Base-by-base conservation (phyloP, 306 rosid genomes). In the Leucaena leucocephala region DNA sequence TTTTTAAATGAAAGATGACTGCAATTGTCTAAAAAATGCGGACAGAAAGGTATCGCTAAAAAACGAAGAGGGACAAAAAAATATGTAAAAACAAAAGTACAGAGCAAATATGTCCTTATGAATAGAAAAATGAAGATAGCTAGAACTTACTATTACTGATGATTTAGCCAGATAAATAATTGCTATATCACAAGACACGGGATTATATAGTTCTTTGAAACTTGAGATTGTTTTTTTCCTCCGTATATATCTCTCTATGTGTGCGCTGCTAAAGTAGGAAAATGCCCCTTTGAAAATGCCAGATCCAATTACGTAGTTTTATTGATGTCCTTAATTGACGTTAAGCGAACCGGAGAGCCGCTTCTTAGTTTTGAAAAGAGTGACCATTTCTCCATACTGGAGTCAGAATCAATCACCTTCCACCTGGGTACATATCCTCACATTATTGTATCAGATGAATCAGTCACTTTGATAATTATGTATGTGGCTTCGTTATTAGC, bases 341-440 rank as follows among this genome's bases (percentile, higher is more conserved):
- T 88, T 76, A 94, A 76, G 21, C 36, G 80, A 9, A 94, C 80
- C 0, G 97, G 98, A 70, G 90, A 94, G 2, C 98, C 97, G 16
- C 88, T 91, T 78, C 70, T 89, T 57, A 94, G 76, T 81, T 82
- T 92, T 7, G 95, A 82, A 78, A 94, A 91, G 55, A 94, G 78
- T 0, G 93, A 91, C 82, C 92, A 85, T 81, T 94, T 94, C 76
- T 94, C 86, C 52, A 86, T 90, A 84, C 97, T 94, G 0, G 92
- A 71, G 84, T 91, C 94, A 2, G 86, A 58, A 81, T 94, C 89
- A 5, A 71, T 81, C 77, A 90, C 95, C 88, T 88, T 78, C 94
- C 97, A 92, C 85, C 97, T 90, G 81, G 71, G 59, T 57, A 62
- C 27, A 27, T 40, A 27, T 27, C 0, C 27, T 0, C 27, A 27